A percentile compares a stretch with the other conserved stretches of the same genome.
Conservation (phyloP, 1,139 yeast species). For the Diutina siamensis region DNA sequence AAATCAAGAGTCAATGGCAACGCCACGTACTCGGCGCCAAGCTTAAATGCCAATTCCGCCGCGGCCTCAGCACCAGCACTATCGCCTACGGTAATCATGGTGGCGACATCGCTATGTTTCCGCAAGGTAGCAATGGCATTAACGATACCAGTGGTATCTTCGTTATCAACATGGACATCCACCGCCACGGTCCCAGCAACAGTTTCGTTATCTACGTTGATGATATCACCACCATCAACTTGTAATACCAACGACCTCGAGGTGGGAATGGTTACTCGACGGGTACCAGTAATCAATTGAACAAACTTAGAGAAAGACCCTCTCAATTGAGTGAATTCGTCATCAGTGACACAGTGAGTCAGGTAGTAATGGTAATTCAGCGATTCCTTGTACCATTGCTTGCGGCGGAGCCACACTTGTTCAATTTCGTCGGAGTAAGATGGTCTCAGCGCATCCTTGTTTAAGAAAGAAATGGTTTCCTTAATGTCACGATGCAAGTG, state of each 20-base stretch:
- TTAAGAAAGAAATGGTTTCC: conserved; percentile 65
- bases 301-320: conserved; percentile 49
- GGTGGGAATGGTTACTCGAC: conserved; percentile 31
- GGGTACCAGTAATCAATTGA: conserved; percentile 52
- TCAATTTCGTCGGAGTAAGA: conserved; percentile 70
- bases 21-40: conserved; percentile 49
- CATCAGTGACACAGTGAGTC: conserved; percentile 49
- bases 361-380: conserved; percentile 73
- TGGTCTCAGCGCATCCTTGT: conserved; percentile 76
- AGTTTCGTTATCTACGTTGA: conserved; percentile 30
- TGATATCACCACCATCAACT: conserved; percentile 43
- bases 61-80: conserved; percentile 37
- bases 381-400: conserved; percentile 68
- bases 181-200: conserved; percentile 68
- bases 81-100: conserved; percentile 60
- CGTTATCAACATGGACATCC: conserved; percentile 62
- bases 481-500: conserved; percentile 85
- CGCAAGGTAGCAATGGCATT: conserved; percentile 67
- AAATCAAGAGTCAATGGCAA: conserved; percentile 36
- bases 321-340: conserved; percentile 48
- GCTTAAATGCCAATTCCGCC: conserved; percentile 51
- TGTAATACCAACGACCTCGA: conserved; percentile 47
- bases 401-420: conserved; percentile 77
- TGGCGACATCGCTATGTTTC: conserved; percentile 52
- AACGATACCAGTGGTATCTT: conserved; percentile 30